Base-by-base conservation (phyloP, 2,329 filamentous ascomycete genomes). In the Didymella glomerata region DNA sequence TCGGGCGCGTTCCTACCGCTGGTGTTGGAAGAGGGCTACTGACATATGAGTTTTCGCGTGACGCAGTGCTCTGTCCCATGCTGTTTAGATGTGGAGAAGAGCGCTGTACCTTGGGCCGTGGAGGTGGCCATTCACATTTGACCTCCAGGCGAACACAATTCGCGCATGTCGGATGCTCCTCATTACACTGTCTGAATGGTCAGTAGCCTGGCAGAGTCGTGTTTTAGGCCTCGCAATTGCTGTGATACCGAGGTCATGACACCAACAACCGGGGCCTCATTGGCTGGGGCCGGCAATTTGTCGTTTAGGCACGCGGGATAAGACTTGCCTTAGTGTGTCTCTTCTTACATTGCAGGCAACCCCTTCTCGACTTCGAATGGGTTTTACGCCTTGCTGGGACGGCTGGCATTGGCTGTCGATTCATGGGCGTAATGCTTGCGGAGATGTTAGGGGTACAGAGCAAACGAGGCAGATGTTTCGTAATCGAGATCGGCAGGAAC, bases 291-390 rank as follows among this genome's bases (percentile, higher is more conserved):
- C 7, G 40, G 22, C 40, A 42, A 25, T 42, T 4, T 42, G 41
- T 9, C 13, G 41, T 42, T n/a, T 3, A 44, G 41, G 18, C 40
- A 25, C 36, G 40, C 24, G 14, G 41, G 14, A 13, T 7, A 42
- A 27, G 14, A 62, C 65, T 34, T 66, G 67, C 72, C 67, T 75
- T 75, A 14, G 69, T 71, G 48, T 75, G 72, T 14, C 71, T 63
- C 45, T 73, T 68, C 58, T 75, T 75, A 61, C 72, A 75, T 50
- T 69, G 67, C 16, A 67, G 59, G 57, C 72, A 75, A 20, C 72
- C 72, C 34, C 64, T 72, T n/a, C 71, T 69, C 22, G 70, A 73
- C 53, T 75, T 75, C 3, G 66, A 70, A 41, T 75, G 72, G 10
- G 72, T 68, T 32, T 75, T 75, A 10, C 72, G 68, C 48, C 68